Conservation (phyloP, 345 rosid species). For the Linum usitatissimum region DNA sequence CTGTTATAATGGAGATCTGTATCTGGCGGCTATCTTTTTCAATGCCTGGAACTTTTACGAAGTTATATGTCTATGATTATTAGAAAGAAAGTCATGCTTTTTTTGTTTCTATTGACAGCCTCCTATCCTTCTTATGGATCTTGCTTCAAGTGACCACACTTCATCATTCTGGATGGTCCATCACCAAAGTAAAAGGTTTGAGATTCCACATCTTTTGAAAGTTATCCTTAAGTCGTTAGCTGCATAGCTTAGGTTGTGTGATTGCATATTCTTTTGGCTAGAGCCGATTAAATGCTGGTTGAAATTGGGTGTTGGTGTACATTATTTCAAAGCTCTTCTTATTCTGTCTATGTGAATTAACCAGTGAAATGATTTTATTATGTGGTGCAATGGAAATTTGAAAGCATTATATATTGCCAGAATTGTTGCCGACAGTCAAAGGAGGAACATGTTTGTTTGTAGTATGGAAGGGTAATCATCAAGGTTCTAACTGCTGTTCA, state of each 20-base stretch:
- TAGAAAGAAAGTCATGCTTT: not conserved
- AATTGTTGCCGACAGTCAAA: not conserved
- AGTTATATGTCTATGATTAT: not conserved
- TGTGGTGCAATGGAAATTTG: not conserved
- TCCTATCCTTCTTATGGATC: constrained; percentile 68
- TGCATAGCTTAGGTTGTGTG: not conserved
- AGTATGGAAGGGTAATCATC: not conserved
- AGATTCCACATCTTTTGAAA: constrained; percentile 1
- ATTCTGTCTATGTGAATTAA: not conserved
- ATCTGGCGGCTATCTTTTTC: constrained; percentile 2
- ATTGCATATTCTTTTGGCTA: not conserved
- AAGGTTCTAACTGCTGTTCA: not conserved
- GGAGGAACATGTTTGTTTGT: not conserved
- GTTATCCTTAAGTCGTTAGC: not conserved
- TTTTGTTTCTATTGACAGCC: constrained; percentile 43
- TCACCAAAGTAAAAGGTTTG: constrained; percentile 87
- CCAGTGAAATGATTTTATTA: not conserved
- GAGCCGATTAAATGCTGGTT: not conserved
- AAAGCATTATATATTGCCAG: not conserved
- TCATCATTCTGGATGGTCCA: constrained; percentile 95
- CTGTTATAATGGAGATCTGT: constrained; percentile 2
- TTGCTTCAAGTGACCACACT: constrained; percentile 49
- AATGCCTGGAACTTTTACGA: not conserved
- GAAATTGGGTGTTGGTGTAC: not conserved
- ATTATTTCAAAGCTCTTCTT: not conserved